Conservation (phyloP, 176 grass and related monocot genomes). For the Neostapfia colusana region DNA sequence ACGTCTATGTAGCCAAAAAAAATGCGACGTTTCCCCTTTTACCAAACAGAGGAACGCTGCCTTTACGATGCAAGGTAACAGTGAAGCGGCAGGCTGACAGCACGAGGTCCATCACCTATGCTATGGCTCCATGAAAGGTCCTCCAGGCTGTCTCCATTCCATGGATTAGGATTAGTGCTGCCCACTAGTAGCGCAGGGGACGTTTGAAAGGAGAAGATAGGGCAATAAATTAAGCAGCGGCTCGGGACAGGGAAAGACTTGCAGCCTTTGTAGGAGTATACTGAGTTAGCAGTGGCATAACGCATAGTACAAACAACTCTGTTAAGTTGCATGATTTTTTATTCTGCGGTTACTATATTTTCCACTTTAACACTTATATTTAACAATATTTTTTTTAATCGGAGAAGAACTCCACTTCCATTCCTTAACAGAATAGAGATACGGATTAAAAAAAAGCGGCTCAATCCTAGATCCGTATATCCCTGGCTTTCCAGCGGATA, state of each 20-base stretch:
- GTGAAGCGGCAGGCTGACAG: background rate
- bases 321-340: no score
- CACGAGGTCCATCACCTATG: background rate
- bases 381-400: no score
- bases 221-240: constrained; percentile 34
- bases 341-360: no score
- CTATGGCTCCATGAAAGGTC: background rate
- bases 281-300: no score
- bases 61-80: background rate
- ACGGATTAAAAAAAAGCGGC: background rate
- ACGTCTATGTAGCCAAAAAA: background rate
- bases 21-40: background rate
- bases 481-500: no score
- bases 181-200: background rate
- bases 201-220: background rate
- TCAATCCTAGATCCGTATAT: no score
- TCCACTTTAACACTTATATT: no score
- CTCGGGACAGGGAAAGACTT: constrained; percentile 32
- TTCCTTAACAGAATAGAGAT: no score
- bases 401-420: no score
- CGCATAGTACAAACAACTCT: no score
- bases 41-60: background rate
- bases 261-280: no score
- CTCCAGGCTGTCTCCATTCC: background rate
- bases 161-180: background rate